Evolutionary conservation across 2,329 filamentous ascomycete species (phyloP).

Genomic region (Arthroderma uncinatum): DNA sequence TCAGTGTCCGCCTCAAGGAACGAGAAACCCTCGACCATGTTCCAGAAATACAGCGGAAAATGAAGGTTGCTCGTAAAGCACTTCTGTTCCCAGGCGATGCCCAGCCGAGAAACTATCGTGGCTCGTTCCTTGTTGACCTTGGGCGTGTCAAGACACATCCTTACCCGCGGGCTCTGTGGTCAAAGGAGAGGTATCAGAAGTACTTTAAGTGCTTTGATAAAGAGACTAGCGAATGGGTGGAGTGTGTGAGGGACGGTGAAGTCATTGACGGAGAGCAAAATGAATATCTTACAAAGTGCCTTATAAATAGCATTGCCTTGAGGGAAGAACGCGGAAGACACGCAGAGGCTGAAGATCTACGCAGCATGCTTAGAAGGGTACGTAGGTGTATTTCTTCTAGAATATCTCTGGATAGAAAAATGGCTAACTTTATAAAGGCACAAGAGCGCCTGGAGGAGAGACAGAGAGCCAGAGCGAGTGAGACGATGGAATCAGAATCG

Average conservation of each 20-base stretch:
- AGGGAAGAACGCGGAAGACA: too few relatives aligned
- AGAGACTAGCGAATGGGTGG: constrained; percentile 8
- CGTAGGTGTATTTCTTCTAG: too few relatives aligned
- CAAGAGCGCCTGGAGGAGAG: too few relatives aligned
- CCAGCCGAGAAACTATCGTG: constrained; percentile 8
- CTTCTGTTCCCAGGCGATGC: constrained; percentile 9
- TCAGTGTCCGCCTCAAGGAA: not conserved
- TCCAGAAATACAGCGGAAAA: constrained; percentile 12
- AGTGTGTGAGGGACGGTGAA: constrained; percentile 4
- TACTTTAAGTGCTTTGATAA: constrained; percentile 8
- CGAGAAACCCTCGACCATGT: constrained; percentile 8
- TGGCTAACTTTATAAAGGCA: too few relatives aligned
- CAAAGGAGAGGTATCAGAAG: not conserved
- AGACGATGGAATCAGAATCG: too few relatives aligned
- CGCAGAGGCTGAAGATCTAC: too few relatives aligned
- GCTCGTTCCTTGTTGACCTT: constrained; percentile 8
- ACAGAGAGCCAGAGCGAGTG: too few relatives aligned
- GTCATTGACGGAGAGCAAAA: too few relatives aligned
- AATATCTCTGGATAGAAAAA: too few relatives aligned
- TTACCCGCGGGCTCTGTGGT: constrained; percentile 7
- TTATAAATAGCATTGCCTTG: too few relatives aligned
- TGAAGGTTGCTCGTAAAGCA: constrained; percentile 11
- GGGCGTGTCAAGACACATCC: constrained; percentile 8
- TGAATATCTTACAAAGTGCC: too few relatives aligned
- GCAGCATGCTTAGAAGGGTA: too few relatives aligned